Evolutionary conservation across 768 basidiomycete species (phyloP), one percentile per base, ranked within the genome.

Genomic region (Suillus weaverae): DNA sequence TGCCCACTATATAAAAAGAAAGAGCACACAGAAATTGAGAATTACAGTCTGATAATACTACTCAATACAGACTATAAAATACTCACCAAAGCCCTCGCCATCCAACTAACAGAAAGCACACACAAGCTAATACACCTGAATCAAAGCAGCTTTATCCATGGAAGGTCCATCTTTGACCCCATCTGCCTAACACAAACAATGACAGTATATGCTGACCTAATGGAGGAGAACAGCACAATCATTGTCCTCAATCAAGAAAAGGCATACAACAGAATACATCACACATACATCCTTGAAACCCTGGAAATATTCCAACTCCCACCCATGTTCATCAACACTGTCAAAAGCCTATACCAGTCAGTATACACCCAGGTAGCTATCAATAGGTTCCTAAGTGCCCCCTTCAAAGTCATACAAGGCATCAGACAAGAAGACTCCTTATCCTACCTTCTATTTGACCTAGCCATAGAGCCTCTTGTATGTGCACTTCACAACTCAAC

Each of bases 1-100:
- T n/a, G n/a, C n/a, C n/a, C n/a, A n/a, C 35, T 83, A 0, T 83
- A 78, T 62, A 83, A 83, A 41, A 83, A 83, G 50, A 76, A 73
- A 5, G 77, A 79, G 22, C 51, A 30, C 1, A 59, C 51, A 0
- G 64, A 74, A 1, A 78, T 80, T 0, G 70, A 43, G 18, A 80
- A 79, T 65, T 81, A 82, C 56, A 0, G 76, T 0, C 81, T 79
- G 0, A 80, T 83, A 0, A 80, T 77, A 0, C 67, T 81, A 0
- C 70, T 79, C 0, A 78, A 80, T 56, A 68, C 73, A 0, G 74
- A 78, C 62, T 79, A 79, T 11, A 79, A 79, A 50, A 30, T 77
- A 0, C 60, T 78, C 38, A 80, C 73, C 0, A 76, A 74, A 53
- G 64, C 48, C 0, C 68, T 79, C 0, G 60, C 74, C 0, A 65